Base-by-base conservation (phyloP, 345 rosid species). In the Eucalyptus marginata region DNA sequence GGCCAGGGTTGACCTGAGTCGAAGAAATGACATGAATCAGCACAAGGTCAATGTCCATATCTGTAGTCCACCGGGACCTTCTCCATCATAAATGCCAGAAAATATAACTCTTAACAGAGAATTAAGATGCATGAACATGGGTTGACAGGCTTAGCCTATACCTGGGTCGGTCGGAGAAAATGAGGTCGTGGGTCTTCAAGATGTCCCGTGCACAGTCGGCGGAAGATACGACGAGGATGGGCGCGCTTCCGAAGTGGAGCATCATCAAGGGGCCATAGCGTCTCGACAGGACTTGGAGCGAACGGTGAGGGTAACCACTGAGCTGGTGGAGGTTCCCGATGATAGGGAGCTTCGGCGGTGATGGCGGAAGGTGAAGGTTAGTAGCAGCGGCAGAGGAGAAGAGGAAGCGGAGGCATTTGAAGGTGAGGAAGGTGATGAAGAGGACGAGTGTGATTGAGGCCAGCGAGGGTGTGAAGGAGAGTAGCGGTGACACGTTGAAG, bases 261-360 rank as follows among this genome's bases (percentile, higher is more conserved):
- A 93, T 89, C 97, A 94, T 96, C 66, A 95, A 89, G n/a, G 94
- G 93, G 29, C 99, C 99, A 49, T 92, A 62, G 52, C 62, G 90
- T 59, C 91, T 89, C 66, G 96, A 89, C 15, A 96, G 81, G 59
- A 89, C 29, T 43, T 56, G 79, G 8, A 95, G 92, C 20, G 95
- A 90, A 56, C 92, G 92, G 89, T 95, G 97, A n/a, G 95, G 93
- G 85, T 89, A 17, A 56, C 7, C 33, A 17, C 96, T 95, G 6
- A 95, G 87, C 62, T 93, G 95, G 86, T 93, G 95, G 88, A 96
- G 93, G 93, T 95, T 95, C 81, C 98, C 98, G 7, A 95, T 71
- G 58, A 95, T 15, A 9, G 96, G 96, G 51, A 95, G 94, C 86
- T 90, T 88, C 43, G 90, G 87, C 20, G 96, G 97, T 15, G 97